A percentile compares a stretch with the other conserved stretches of the same genome.
Conservation (phyloP, 2,329 filamentous ascomycete species). For the Botryotinia narcissicola region DNA sequence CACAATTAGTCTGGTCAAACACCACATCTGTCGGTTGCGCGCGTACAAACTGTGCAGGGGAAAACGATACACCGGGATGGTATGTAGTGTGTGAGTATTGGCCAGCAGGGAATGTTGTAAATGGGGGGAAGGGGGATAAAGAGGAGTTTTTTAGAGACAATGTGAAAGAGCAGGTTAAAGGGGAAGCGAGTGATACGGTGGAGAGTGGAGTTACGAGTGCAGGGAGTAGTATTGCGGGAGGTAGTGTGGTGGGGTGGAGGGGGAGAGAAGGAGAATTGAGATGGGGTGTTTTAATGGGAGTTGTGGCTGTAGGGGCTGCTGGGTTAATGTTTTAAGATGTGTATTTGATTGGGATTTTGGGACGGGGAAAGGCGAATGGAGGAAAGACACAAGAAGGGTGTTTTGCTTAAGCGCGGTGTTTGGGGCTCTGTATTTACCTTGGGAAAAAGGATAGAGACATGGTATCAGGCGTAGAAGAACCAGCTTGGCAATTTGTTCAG, state of each 20-base stretch:
- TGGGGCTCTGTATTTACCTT: neutral
- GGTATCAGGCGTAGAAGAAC: neutral
- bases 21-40: slow-evolving; percentile 60
- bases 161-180: slow-evolving; percentile 29
- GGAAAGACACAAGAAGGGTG: neutral
- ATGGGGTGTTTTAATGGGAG: neutral
- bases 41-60: slow-evolving; percentile 42
- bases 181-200: slow-evolving; percentile 32
- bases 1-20: slow-evolving; percentile 68
- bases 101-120: slow-evolving; percentile 61
- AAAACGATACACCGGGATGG: slow-evolving; percentile 50
- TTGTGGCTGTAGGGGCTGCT: neutral
- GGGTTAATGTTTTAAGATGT: neutral
- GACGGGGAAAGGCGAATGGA: neutral
- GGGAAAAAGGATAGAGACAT: neutral
- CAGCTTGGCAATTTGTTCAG: neutral
- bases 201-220: slow-evolving; percentile 23
- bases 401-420: neutral
- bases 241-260: neutral
- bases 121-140: slow-evolving; percentile 44
- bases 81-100: slow-evolving; percentile 70
- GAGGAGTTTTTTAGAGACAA: slow-evolving; percentile 45
- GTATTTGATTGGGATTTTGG: neutral
- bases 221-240: neutral
- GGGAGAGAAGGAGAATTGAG: neutral